A percentile compares a stretch with the other conserved stretches of the same genome.
Evolutionary conservation across 768 basidiomycete genomes (phyloP).

Genomic region (Wakefieldia striispora): DNA sequence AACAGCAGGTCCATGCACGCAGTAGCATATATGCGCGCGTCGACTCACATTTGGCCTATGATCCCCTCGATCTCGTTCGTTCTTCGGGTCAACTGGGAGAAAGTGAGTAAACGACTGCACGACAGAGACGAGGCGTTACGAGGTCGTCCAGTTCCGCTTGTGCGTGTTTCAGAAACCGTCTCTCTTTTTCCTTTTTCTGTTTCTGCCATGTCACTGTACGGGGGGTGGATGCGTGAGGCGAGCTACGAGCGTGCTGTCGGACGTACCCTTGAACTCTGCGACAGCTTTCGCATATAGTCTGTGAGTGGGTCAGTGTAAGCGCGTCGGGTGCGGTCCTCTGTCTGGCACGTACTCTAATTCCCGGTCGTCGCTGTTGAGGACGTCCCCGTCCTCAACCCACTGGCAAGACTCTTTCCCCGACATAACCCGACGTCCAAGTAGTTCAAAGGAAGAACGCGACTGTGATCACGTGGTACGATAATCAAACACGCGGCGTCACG

Average conservation of each 20-base stretch:
- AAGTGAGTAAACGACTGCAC: background rate
- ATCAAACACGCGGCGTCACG: background rate
- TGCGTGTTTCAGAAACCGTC: slow-evolving; percentile 18
- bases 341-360: slow-evolving; percentile 23
- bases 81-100: slow-evolving; percentile 22
- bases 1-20: background rate
- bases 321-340: background rate
- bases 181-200: slow-evolving; percentile 27
- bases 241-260: background rate
- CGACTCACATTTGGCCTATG: slow-evolving; percentile 24
- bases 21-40: slow-evolving; percentile 5
- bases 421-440: too few species aligned
- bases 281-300: slow-evolving; percentile 32
- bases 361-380: slow-evolving; percentile 29
- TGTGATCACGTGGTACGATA: slow-evolving; percentile 23
- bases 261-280: slow-evolving; percentile 32
- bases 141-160: slow-evolving; percentile 27
- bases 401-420: slow-evolving; percentile 12
- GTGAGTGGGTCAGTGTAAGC: background rate
- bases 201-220: slow-evolving; percentile 32
- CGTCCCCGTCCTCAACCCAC: too few species aligned
- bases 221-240: background rate
- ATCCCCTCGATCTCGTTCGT: slow-evolving; percentile 17
- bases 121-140: slow-evolving; percentile 2
- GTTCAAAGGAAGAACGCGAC: background rate